Conservation (phyloP, 257 asterid species). For the Fraxinus cuspidata region DNA sequence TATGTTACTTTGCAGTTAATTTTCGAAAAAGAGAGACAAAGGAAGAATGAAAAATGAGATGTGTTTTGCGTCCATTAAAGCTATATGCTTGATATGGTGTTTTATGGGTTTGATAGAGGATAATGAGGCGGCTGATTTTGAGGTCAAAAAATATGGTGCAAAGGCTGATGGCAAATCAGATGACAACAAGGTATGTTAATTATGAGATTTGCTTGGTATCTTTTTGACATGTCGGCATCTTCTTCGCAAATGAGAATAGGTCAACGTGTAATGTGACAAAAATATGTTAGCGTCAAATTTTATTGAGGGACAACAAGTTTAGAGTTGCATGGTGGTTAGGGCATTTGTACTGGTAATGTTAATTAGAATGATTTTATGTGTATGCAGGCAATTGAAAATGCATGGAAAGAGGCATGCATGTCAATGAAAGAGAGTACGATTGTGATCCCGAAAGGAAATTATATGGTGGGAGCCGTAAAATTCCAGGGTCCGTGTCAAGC, state of each 20-base stretch:
- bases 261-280: no score
- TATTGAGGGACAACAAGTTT: no score
- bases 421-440: conserved; percentile 21
- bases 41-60: neutral
- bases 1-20: neutral
- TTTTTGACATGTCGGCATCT: no score
- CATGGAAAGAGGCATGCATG: conserved; percentile 42
- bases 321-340: no score
- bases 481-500: conserved; percentile 41
- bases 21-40: neutral
- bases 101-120: conserved; percentile 16
- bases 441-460: conserved; percentile 36
- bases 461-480: conserved; percentile 22
- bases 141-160: conserved; percentile 24
- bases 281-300: no score
- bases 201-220: neutral
- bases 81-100: conserved; percentile 6
- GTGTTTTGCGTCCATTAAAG: neutral
- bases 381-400: conserved; percentile 30
- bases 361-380: neutral
- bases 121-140: conserved; percentile 18
- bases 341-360: no score
- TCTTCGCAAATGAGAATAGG: no score
- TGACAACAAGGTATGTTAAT: conserved; percentile 17
- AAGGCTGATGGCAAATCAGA: conserved; percentile 30